Percentiles rank a stretch among this genome's conserved stretches.
Conservation (phyloP, 192 early-diverging fungal species). For the Gonapodya prolifera region DNA sequence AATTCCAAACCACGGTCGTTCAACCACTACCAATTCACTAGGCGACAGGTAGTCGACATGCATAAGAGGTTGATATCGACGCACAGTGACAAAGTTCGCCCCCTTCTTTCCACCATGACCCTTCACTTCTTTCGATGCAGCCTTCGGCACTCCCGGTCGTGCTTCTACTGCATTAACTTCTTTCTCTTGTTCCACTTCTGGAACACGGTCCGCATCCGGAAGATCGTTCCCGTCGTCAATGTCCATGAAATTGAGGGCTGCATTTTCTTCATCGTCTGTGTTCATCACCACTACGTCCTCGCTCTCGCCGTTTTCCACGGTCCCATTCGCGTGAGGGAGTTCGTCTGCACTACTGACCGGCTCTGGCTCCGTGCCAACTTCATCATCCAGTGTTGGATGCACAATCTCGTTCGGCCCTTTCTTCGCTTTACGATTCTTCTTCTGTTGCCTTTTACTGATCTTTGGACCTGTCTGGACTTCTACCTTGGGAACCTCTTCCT, state of each 20-base stretch:
- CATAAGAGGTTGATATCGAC: constrained; percentile 78
- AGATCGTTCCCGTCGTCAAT: neutral
- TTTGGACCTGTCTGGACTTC: neutral
- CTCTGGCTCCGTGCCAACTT: neutral
- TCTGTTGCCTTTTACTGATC: neutral
- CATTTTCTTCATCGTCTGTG: neutral
- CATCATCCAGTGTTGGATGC: neutral
- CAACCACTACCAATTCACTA: constrained; percentile 71
- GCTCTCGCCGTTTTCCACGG: constrained; percentile 20
- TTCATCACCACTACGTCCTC: constrained; percentile 18
- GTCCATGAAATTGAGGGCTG: neutral
- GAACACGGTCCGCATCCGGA: neutral
- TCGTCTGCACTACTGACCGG: neutral
- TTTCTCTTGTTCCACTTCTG: neutral
- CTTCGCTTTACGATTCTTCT: neutral
- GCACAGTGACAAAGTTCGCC: constrained; percentile 54
- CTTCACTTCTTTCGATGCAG: neutral
- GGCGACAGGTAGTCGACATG: constrained; percentile 55
- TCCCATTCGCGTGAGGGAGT: constrained; percentile 4
- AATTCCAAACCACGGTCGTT: constrained; percentile 74
- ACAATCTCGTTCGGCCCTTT: neutral
- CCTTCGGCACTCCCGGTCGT: neutral
- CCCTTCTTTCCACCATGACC: constrained; percentile 12
- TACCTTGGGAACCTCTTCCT: neutral
- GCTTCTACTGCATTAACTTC: neutral